phyloP scores from a whole-genome alignment of 331 rosid genomes.

The Acacia pycnantha region DNA sequence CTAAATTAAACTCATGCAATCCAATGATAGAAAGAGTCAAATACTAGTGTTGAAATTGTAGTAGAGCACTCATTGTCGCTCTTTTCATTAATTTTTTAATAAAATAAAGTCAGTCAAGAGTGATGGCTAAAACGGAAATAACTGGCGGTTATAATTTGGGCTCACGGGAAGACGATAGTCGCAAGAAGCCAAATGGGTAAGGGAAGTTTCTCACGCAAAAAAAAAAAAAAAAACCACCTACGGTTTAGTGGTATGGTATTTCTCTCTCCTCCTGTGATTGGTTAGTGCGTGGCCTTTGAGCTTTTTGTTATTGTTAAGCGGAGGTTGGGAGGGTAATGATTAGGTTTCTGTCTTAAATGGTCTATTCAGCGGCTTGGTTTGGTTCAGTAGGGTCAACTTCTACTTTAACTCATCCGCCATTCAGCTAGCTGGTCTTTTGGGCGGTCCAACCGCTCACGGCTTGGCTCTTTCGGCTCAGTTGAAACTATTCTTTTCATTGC shows the following conservation, averaged over 20 bases:
- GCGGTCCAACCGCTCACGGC: neutral
- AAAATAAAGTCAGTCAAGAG: neutral
- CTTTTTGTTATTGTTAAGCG: slow-evolving; percentile 35
- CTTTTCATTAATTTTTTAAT: neutral
- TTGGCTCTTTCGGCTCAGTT: slow-evolving; percentile 21
- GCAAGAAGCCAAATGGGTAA: neutral
- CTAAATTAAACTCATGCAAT: neutral
- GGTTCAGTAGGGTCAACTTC: slow-evolving; percentile 20
- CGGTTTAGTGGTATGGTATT: neutral
- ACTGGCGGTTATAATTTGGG: neutral
- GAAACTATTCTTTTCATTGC: neutral
- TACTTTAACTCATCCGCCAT: neutral
- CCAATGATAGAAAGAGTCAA: neutral
- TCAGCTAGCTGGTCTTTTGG: neutral
- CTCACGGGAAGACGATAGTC: neutral
- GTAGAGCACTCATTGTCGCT: neutral
- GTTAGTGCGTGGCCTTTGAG: slow-evolving; percentile 17
- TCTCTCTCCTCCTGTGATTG: slow-evolving; percentile 41
- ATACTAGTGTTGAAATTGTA: neutral
- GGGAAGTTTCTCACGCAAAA: neutral
- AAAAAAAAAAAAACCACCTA: neutral
- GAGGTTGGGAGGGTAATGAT: slow-evolving; percentile 48
- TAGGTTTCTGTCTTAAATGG: slow-evolving; percentile 31
- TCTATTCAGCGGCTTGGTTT: slow-evolving; percentile 36
- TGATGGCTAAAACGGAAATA: neutral